Evolutionary conservation across 1,284 basidiomycete species (phyloP), one percentile per base, ranked within the genome.

Genomic region (Takashimella tepidaria): DNA sequence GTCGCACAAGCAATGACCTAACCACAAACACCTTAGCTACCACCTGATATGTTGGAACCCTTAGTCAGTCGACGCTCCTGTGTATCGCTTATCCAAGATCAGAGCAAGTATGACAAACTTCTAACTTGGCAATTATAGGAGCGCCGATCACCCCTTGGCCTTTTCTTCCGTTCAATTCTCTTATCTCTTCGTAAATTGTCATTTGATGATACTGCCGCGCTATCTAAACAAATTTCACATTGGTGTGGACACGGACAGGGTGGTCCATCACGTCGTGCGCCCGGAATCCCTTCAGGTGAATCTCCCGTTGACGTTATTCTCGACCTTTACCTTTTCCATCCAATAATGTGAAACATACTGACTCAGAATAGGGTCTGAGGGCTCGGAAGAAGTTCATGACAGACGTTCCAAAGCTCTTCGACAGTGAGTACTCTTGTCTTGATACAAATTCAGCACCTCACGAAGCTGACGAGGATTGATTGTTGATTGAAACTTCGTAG

Each of bases 171-270:
- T 24, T 54, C 54, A 1, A 41, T 72, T 5, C 41, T 68, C 8
- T 58, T 72, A 27, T 58, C 59, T 5, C 59, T 71, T n/a, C 61
- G 68, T 6, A 67, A 64, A 48, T 54, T 73, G 2, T 67, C 67
- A 2, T 75, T 75, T 54, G 65, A 68, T 24, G 73, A 72, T 50
- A 67, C 68, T 1, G 53, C 58, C 16, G 55, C 65, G 20, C 59
- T 75, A 1, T 48, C 69, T 3, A 31, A 55, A n/a, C 61, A 66
- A 41, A 50, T 68, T 1, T 62, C 59, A 3, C 51, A 54, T 50
- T 74, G 72, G 72, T 72, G 69, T 50, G 68, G 63, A 2, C 41
- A 53, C 5, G 47, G 43, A 13, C n/a, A 41, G 11, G 40, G 41
- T 27, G 45, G 54, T 43, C 55, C 57, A 8, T 56, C 54, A 5